Evolutionary conservation across 164 flowering plant species (phyloP), one percentile per base, ranked within the genome.

Genomic region (Platanus orientalis): DNA sequence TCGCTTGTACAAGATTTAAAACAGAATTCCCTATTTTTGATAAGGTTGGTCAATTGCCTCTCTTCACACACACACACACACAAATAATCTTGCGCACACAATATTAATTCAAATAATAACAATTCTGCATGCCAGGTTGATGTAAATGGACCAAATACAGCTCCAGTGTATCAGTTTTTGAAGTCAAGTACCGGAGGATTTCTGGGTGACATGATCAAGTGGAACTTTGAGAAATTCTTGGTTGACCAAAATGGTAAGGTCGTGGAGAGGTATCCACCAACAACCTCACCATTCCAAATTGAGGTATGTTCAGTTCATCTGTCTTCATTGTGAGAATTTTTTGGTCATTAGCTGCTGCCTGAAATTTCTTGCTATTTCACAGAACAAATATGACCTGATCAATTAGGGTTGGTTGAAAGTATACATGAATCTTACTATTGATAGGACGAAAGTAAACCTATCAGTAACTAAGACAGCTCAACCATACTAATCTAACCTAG

Each of bases 181-280:
- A 90, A 93, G 77, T 87, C 97, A 28, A 85, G 78, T 57, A 69
- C 90, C 0, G 92, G 96, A 48, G 96, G 93, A 32, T 88, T 93
- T 74, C 52, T 90, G 21, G 93, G 93, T 56, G 97, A 90, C 67
- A 62, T 90, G 47, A 69, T 93, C 60, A 93, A 92, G 69, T 93
- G 98, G 98, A 93, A 93, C 64, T 93, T 93, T 58, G 97, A 90
- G 84, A 93, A 93, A 77, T 93, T 93, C 73, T 68, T 90, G 73
- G 84, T 90, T 42, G 87, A 93, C 78, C 84, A 85, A 78, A 80
- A 88, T 71, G 98, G 98, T 7, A 93, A 82, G 73, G 98, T 90
- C 59, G 90, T 84, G 14, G 87, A 90, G 64, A 77, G 98, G 77
- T 93, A 90, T 58, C 85, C 82, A 49, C 97, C 98, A 24, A 80